These are phyloP conservation scores for Scortechinia acanthostroma DNA, from an alignment of 2,329 filamentous ascomycete genomes.

Conservation along the genomic window DNA sequence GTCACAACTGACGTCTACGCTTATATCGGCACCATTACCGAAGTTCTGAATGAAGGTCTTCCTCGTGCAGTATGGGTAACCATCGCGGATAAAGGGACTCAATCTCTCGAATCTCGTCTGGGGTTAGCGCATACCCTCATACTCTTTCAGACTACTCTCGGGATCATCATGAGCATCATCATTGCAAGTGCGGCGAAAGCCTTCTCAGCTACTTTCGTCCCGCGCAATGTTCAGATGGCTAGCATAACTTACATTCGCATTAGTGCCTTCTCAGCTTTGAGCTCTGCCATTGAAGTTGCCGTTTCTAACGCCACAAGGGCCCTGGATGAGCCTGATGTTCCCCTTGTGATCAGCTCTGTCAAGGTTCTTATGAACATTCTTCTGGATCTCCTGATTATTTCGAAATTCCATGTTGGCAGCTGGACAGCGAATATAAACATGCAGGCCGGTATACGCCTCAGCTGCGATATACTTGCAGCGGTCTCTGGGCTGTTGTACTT, in stretches of 20 bases:
- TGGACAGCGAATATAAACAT: slow-evolving; percentile 50
- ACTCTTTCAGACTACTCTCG: slow-evolving; percentile 48
- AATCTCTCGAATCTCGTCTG: slow-evolving; percentile 39
- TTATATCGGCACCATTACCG: slow-evolving; percentile 59
- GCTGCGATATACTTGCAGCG: slow-evolving; percentile 49
- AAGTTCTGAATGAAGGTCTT: slow-evolving; percentile 69
- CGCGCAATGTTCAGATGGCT: slow-evolving; percentile 40
- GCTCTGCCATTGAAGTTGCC: slow-evolving; percentile 54
- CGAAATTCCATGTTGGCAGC: slow-evolving; percentile 49
- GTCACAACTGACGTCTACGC: slow-evolving; percentile 62
- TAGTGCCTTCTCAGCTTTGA: slow-evolving; percentile 52
- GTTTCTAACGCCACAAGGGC: slow-evolving; percentile 55
- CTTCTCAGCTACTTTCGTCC: slow-evolving; percentile 58
- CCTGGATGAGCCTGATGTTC: slow-evolving; percentile 63
- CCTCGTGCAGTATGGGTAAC: slow-evolving; percentile 62
- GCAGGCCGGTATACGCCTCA: slow-evolving; percentile 54
- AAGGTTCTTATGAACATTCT: slow-evolving; percentile 63
- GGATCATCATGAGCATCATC: slow-evolving; percentile 48
- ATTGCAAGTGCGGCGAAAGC: slow-evolving; percentile 43
- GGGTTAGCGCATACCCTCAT: slow-evolving; percentile 56
- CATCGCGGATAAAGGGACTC: slow-evolving; percentile 56
- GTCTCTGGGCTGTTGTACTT: slow-evolving; percentile 53
- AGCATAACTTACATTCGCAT: slow-evolving; percentile 62
- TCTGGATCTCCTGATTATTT: slow-evolving; percentile 60
- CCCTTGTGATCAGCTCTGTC: slow-evolving; percentile 53